Conservation (phyloP, 768 basidiomycete genomes). For the Asterophora lycoperdoides region DNA sequence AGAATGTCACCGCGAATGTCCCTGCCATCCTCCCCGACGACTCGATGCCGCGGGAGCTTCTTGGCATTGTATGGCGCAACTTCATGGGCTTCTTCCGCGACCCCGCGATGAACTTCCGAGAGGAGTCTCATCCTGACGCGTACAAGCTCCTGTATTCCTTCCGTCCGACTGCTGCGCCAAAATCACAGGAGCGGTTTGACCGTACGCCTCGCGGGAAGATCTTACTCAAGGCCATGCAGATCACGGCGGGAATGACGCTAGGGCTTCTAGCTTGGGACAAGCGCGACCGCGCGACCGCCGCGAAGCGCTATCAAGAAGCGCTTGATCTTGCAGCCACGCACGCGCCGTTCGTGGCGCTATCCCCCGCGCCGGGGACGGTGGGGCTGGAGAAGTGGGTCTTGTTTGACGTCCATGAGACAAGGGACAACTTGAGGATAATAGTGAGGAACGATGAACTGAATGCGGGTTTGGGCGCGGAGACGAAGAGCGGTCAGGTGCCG, state of each 20-base stretch:
- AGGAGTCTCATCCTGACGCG: conserved; percentile 24
- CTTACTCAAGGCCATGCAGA: conserved; percentile 30
- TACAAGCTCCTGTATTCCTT: conserved; percentile 27
- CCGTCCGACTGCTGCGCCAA: conserved; percentile 15
- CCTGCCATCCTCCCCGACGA: conserved; percentile 13
- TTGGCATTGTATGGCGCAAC: conserved; percentile 25
- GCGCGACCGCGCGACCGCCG: conserved; percentile 27
- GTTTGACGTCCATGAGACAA: conserved; percentile 17
- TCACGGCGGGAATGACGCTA: conserved; percentile 25
- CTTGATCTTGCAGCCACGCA: conserved; percentile 26
- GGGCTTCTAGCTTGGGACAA: conserved; percentile 30
- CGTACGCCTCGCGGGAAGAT: conserved; percentile 18
- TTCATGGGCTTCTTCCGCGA: conserved; percentile 27
- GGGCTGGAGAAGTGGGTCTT: conserved; percentile 22
- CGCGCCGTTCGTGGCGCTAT: conserved; percentile 13
- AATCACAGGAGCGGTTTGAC: conserved; percentile 19
- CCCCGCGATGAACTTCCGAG: conserved; percentile 16
- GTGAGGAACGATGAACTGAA: conserved; percentile 21
- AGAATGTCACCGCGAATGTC: conserved; percentile 18
- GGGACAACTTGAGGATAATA: conserved; percentile 24
- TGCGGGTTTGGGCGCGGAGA: conserved; percentile 9
- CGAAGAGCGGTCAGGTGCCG: conserved; percentile 3
- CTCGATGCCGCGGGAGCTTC: conserved; percentile 20
- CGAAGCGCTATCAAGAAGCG: conserved; percentile 29
- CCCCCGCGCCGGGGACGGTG: conserved; percentile 9